A percentile compares a stretch with the other conserved stretches of the same genome.
These are phyloP conservation scores for Coemansia sp. DNA, from an alignment of 192 early-diverging fungal species.

Conservation along the genomic window DNA sequence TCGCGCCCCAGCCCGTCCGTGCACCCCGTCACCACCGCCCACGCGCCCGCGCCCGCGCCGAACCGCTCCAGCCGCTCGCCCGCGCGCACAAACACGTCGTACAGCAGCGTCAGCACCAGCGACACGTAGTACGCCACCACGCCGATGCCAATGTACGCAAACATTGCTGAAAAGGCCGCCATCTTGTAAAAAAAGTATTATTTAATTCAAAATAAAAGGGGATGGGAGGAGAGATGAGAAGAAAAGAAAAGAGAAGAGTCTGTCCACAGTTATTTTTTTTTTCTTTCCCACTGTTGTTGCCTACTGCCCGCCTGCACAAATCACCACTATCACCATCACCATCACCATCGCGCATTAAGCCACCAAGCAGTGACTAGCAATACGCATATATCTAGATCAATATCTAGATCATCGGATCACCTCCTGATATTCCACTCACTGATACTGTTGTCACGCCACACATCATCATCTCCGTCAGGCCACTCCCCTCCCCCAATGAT, in stretches of 20 bases:
- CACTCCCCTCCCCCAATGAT: no score
- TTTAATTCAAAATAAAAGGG: background rate
- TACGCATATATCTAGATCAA: background rate
- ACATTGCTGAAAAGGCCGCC: no score
- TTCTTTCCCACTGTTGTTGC: background rate
- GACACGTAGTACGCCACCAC: conserved; percentile 53
- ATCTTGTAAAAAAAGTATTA: background rate
- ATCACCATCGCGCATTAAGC: background rate
- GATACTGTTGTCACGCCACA: no score
- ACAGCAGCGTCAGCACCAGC: conserved; percentile 38
- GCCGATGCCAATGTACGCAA: conserved; percentile 48
- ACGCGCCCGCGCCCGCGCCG: conserved; percentile 53
- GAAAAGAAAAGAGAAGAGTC: background rate
- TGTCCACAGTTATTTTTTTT: background rate
- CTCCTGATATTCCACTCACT: no score
- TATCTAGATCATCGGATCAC: background rate
- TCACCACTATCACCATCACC: no score
- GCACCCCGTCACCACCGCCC: conserved; percentile 89
- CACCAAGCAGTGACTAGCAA: background rate
- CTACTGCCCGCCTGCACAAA: no score
- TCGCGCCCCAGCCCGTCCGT: conserved; percentile 97
- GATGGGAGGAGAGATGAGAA: background rate
- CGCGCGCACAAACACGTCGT: conserved; percentile 47
- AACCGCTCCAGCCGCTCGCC: conserved; percentile 49
- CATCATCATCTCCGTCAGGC: no score